Base-by-base conservation (phyloP, 345 rosid genomes). In the Bruguiera parviflora region DNA sequence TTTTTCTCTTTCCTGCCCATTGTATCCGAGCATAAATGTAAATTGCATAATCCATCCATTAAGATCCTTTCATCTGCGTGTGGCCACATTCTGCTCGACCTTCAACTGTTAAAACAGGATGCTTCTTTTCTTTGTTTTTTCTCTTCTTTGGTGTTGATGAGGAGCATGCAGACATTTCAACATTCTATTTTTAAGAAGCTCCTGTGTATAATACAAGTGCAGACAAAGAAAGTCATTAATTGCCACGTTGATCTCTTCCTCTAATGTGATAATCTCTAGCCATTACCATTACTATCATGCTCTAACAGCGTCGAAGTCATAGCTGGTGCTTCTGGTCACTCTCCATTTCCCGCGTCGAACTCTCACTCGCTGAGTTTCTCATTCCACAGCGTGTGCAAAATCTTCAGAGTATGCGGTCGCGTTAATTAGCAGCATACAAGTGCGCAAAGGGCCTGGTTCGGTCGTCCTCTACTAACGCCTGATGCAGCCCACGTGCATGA, bases 311-410 rank as follows among this genome's bases (percentile, higher is more conserved):
- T 86, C 84, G 61, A 82, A 78, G 29, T 78, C 74, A 68, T 87
- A 87, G 47, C 89, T 85, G 55, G 81, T 75, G 53, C 77, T 83
- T 69, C 91, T 81, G 57, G 85, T 71, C 46, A 83, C 89, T 63
- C 91, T 89, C 13, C 64, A 64, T 20, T 52, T 29, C 9, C 75
- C 86, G 74, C 75, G 70, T 87, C 83, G 49, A 83, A 77, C n/a
- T 67, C 75, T 31, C 49, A 61, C 20, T 62, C 31, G 53, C 87
- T 71, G 16, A 81, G 75, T 68, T 83, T 84, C 4, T 5, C 5
- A 3, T 78, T 77, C 80, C 86, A 85, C 84, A 5, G 83, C 84
- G 16, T 65, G 77, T 11, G 82, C 72, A 43, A 84, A 84, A 64
- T 79, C 87, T 1, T 75, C 15, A 49, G 81, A 87, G 73, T 85